Conservation (phyloP, 495 filamentous ascomycete genomes). For the Aspergillus ostianus region DNA sequence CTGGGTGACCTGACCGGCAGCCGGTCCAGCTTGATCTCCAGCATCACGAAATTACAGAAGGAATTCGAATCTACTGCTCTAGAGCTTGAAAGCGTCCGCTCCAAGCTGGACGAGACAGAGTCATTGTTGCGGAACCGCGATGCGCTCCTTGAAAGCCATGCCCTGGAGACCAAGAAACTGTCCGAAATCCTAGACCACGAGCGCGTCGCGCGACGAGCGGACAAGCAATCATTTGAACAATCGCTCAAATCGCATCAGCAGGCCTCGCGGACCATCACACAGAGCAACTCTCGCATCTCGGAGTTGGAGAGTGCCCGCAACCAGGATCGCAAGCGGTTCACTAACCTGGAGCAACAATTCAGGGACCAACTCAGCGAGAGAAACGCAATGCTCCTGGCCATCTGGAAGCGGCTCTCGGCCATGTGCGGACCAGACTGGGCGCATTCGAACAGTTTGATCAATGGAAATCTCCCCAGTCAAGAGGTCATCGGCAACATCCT, state of each 20-base stretch:
- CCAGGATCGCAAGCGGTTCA: constrained; percentile 71
- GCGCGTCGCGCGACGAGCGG: constrained; percentile 74
- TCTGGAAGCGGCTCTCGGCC: constrained; percentile 83
- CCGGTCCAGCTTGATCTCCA: constrained; percentile 80
- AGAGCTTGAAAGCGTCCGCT: constrained; percentile 75
- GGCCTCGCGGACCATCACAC: constrained; percentile 73
- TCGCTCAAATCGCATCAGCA: constrained; percentile 83
- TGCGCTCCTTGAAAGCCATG: constrained; percentile 81
- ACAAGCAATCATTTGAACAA: constrained; percentile 82
- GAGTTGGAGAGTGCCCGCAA: constrained; percentile 77
- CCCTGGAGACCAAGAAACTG: constrained; percentile 79
- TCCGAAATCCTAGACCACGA: constrained; percentile 90
- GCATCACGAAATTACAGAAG: constrained; percentile 81
- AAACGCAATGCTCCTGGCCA: constrained; percentile 76
- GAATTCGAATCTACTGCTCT: constrained; percentile 79
- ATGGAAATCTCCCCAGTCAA: constrained; percentile 77
- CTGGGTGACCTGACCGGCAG: constrained; percentile 84
- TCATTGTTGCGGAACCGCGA: constrained; percentile 88
- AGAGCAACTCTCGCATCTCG: constrained; percentile 76
- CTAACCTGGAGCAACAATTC: constrained; percentile 70
- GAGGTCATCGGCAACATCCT: constrained; percentile 74
- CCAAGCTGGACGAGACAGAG: constrained; percentile 80
- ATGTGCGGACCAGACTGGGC: constrained; percentile 93
- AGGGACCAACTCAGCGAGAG: constrained; percentile 86
- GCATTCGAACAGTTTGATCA: constrained; percentile 83